phyloP scores from a whole-genome alignment of 257 asterid genomes.

The Nicotiana sylvestris region DNA sequence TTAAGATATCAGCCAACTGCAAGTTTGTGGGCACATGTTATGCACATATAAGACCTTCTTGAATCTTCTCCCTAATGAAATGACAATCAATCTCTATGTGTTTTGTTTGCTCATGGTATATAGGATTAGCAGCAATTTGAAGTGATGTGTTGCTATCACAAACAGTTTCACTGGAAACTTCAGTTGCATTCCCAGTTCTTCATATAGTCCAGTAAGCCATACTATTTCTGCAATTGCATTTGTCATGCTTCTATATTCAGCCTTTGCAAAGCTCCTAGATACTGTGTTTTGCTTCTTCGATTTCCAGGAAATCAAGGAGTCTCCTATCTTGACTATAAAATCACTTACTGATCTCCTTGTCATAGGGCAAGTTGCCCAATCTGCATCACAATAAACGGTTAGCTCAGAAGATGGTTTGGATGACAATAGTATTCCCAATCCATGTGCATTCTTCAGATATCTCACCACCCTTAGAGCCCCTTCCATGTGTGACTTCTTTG shows the following conservation, averaged over 20 bases:
- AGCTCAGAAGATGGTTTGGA: too few species aligned
- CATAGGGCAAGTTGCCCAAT: too few species aligned
- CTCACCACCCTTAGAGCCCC: too few species aligned
- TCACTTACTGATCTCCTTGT: too few species aligned
- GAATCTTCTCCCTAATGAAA: background rate
- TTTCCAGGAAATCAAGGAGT: background rate
- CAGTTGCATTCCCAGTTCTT: background rate
- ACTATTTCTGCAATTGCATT: background rate
- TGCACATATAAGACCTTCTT: too few species aligned
- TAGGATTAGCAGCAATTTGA: background rate
- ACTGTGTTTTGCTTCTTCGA: background rate
- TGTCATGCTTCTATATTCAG: background rate
- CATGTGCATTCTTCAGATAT: too few species aligned
- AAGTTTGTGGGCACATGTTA: too few species aligned
- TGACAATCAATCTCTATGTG: background rate
- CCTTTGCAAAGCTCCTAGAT: background rate
- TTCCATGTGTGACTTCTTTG: too few species aligned
- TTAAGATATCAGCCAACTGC: too few species aligned
- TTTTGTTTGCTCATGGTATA: background rate
- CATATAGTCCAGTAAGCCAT: background rate
- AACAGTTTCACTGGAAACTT: background rate
- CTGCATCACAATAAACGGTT: too few species aligned
- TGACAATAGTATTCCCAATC: too few species aligned
- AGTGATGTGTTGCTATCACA: background rate
- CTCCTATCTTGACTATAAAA: too few species aligned